Evolutionary conservation across 2,329 filamentous ascomycete species (phyloP), one percentile per base, ranked within the genome.

Genomic region (Aspergillus sp.): DNA sequence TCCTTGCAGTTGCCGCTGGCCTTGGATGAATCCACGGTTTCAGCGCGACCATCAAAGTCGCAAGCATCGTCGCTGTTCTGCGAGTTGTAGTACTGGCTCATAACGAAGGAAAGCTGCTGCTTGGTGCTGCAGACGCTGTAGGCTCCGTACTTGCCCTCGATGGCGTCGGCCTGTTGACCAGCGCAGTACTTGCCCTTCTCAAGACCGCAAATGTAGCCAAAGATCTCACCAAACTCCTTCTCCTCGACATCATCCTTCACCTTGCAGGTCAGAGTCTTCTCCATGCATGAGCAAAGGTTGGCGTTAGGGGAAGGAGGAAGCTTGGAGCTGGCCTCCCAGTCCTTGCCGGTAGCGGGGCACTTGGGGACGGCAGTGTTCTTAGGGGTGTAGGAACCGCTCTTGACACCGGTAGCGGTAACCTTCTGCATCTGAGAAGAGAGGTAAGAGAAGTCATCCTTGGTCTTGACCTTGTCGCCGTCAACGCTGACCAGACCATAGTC

Each of bases 261-360:
- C 27, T 84, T 82, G 78, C 95, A 99, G 58, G 80, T 78, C 57
- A 96, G 79, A 45, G 86, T 86, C 63, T 84, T 80, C 74, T 85
- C 83, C 90, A 96, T 96, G 85, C 95, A 99, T 57, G 82, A 76
- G 83, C 95, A 99, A 47, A 96, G 87, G 45, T 85, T 70, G 46
- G 84, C 71, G 78, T 98, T 91, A 62, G 93, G 92, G 11, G 84
- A 85, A 9, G 93, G 93, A 27, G 95, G 95, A 35, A 99, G 90
- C 57, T 78, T 80, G 44, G 82, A 80, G 33, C 62, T 81, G 53
- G 90, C 89, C 65, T 82, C 79, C 93, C 95, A 99, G 70, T 78
- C 79, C 39, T 76, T 64, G 66, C 76, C 79, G 57, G 87, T 76
- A 15, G 79, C 79, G 23, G 95, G 95, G 85, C 95, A 99, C 47